Evolutionary conservation across 257 asterid species (phyloP), one percentile per base, ranked within the genome.

Genomic region (Echium plantagineum): DNA sequence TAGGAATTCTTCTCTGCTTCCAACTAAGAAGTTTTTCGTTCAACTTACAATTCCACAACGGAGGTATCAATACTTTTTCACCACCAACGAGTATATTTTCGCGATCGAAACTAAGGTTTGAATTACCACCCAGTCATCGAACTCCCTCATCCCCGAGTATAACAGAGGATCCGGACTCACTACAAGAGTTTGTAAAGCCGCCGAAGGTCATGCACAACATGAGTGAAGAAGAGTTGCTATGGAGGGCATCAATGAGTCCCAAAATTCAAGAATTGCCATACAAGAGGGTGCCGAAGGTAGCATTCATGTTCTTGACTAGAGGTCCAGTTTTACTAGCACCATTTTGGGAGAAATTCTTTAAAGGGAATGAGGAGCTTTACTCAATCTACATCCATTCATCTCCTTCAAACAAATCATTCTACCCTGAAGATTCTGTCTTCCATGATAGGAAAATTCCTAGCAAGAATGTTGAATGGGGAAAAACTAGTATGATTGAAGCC

Each of bases 401-500:
- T 61, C 76, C 84, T 5, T 57, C 74, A 0, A 69, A 32, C 60
- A 78, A 75, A 55, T 68, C 52, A 52, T 60, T 72, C 9, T 68
- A 66, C 32, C 77, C 78, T 1, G 73, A 69, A 38, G 81, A 63
- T 15, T 81, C 98, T 1, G 83, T 82, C 51, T 88, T 88, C 30
- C 77, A 65, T 63, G 93, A 85, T 68, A 68, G 90, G 66, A 73
- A 95, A 48, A 82, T 91, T 71, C 87, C 84, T 9, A 85, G 98
- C 67, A 75, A 88, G 97, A 72, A 61, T 61, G 97, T 91, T 1
- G 52, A 62, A 55, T 91, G 98, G 98, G 98, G 98, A 0, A 56
- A 80, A 0, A 81, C 77, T 5, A 84, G 81, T 76, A 91, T 91
- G 98, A 61, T 91, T 7, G 97, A 88, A 74, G 98, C 97, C 4